Percentiles rank a stretch among this genome's conserved stretches.
These are phyloP conservation scores for Tephrocybe sp. DNA, from an alignment of 768 basidiomycete genomes.

Conservation along the genomic window DNA sequence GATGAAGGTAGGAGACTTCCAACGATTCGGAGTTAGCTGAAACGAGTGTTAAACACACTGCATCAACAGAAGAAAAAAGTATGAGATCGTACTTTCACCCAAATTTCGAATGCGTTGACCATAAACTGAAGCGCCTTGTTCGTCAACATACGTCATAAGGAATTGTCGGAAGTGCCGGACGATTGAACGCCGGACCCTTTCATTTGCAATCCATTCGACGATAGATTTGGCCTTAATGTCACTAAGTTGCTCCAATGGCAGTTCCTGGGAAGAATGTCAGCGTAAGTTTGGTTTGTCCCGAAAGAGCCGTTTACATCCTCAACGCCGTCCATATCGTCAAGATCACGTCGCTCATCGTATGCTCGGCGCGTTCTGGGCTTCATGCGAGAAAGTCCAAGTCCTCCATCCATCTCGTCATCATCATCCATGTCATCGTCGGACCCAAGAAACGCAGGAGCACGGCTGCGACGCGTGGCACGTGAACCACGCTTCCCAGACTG, in stretches of 20 bases:
- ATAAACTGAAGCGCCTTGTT: slow-evolving; percentile 87
- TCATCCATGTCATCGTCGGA: slow-evolving; percentile 80
- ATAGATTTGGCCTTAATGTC: slow-evolving; percentile 98
- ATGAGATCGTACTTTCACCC: slow-evolving; percentile 77
- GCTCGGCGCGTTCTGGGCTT: slow-evolving; percentile 81
- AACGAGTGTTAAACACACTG: slow-evolving; percentile 10
- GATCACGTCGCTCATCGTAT: slow-evolving; percentile 89
- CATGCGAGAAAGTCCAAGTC: slow-evolving; percentile 65
- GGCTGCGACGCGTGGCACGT: slow-evolving; percentile 74
- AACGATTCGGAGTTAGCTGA: slow-evolving; percentile 95
- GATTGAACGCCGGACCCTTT: slow-evolving; percentile 87
- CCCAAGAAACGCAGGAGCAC: slow-evolving; percentile 85
- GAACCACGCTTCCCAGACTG: slow-evolving; percentile 63
- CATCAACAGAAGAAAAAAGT: neutral
- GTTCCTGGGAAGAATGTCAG: slow-evolving; percentile 54
- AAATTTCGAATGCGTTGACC: slow-evolving; percentile 90
- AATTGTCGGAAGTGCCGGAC: slow-evolving; percentile 93
- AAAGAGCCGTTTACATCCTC: slow-evolving; percentile 64
- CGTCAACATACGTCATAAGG: slow-evolving; percentile 94
- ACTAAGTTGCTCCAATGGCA: slow-evolving; percentile 92
- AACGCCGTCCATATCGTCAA: slow-evolving; percentile 87
- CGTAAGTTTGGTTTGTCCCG: neutral
- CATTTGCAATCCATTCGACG: slow-evolving; percentile 95
- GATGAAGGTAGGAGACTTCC: slow-evolving; percentile 95
- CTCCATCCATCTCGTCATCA: slow-evolving; percentile 69